Conservation (phyloP, 148 eudicot genomes). For the Beta vulgaris region DNA sequence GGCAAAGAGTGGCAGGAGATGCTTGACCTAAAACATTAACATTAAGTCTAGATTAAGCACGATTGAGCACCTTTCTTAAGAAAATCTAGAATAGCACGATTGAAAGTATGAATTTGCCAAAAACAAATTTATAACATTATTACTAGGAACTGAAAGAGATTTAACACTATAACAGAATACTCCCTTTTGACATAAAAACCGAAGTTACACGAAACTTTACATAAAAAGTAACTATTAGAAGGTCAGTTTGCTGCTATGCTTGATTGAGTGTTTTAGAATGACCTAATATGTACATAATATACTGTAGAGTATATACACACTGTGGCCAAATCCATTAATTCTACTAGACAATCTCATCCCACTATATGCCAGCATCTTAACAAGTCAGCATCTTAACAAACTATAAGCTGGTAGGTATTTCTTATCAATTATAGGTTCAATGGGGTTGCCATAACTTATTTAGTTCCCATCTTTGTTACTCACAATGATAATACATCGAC, state of each 20-base stretch:
- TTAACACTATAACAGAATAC: not conserved
- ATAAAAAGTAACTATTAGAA: not conserved
- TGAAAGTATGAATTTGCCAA: not conserved
- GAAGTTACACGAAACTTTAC: not conserved
- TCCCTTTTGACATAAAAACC: not conserved
- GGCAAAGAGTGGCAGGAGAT: slow-evolving; percentile 35
- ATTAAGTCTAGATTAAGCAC: not conserved
- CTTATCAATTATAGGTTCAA: not conserved
- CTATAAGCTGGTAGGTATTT: not conserved
- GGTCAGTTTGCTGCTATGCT: not conserved
- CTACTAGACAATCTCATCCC: too few species aligned
- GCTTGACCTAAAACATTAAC: slow-evolving; percentile 40
- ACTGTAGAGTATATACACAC: not conserved
- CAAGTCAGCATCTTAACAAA: not conserved
- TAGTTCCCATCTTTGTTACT: too few species aligned
- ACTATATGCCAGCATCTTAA: not conserved
- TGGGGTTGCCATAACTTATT: too few species aligned
- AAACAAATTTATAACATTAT: not conserved
- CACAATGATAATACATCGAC: too few species aligned
- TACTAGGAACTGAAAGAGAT: not conserved
- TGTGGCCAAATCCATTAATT: not conserved
- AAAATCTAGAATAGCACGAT: not conserved
- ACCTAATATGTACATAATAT: too few species aligned
- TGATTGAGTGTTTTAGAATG: too few species aligned
- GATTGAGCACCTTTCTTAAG: not conserved